These are phyloP conservation scores for Monosporozyma aerobia DNA, from an alignment of 805 yeast species.

Conservation along the genomic window DNA sequence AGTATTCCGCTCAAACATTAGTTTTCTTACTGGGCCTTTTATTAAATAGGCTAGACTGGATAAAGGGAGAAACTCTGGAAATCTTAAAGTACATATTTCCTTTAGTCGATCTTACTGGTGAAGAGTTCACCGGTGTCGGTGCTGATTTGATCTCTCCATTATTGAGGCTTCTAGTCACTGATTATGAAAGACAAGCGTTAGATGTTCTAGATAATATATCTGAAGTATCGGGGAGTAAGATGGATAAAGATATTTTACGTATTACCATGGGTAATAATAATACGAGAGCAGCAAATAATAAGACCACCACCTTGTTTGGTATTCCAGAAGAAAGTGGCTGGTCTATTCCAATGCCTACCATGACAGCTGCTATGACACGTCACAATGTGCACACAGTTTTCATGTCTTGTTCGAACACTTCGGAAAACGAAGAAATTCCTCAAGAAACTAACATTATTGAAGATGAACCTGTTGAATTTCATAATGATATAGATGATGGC, in stretches of 20 bases:
- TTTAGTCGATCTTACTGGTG: slow-evolving; percentile 61
- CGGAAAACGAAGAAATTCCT: slow-evolving; percentile 11
- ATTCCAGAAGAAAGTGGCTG: slow-evolving; percentile 89
- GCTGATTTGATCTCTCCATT: slow-evolving; percentile 92
- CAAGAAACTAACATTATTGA: slow-evolving; percentile 17
- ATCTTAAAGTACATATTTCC: slow-evolving; percentile 69
- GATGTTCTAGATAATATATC: slow-evolving; percentile 83
- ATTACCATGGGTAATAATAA: slow-evolving; percentile 83
- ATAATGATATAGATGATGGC: slow-evolving; percentile 27
- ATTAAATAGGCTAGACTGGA: slow-evolving; percentile 70
- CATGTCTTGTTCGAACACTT: slow-evolving; percentile 55
- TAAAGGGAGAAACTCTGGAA: slow-evolving; percentile 71
- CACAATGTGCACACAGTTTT: slow-evolving; percentile 94
- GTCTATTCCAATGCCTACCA: slow-evolving; percentile 94
- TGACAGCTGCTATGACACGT: slow-evolving; percentile 79
- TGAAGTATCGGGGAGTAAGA: slow-evolving; percentile 77
- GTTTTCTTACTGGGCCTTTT: slow-evolving; percentile 71
- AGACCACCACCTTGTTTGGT: slow-evolving; percentile 84
- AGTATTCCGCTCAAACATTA: slow-evolving; percentile 62
- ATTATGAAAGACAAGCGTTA: slow-evolving; percentile 78
- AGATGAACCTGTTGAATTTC: slow-evolving; percentile 27
- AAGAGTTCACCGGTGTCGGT: slow-evolving; percentile 81
- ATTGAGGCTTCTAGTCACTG: slow-evolving; percentile 68
- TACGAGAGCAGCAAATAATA: slow-evolving; percentile 71
- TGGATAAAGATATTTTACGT: slow-evolving; percentile 85